Evolutionary conservation across 352 stramenopile species (phyloP).

Genomic region (Phytopythium montanum): DNA sequence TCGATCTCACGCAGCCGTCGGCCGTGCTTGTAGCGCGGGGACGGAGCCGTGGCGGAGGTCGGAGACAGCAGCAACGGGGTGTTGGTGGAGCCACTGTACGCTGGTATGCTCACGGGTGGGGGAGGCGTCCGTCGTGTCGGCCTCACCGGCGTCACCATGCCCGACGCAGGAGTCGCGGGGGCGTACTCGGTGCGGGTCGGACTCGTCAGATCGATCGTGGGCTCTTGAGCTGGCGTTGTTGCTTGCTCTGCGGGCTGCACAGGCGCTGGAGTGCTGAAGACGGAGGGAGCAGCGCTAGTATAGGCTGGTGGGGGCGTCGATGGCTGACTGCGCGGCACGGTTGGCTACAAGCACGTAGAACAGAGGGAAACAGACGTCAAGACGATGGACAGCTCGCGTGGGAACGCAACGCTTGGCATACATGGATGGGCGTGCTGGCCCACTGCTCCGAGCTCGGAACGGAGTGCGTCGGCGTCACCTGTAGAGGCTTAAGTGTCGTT

Average conservation of each 20-base stretch:
- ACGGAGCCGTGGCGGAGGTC: neutral
- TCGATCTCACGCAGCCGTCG: slow-evolving; percentile 18
- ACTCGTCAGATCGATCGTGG: slow-evolving; percentile 3
- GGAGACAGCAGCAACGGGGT: neutral
- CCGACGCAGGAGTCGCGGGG: neutral
- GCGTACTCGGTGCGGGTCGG: neutral
- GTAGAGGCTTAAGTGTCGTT: too few species aligned
- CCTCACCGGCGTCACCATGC: neutral
- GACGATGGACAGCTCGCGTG: neutral
- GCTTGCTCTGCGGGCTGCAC: neutral
- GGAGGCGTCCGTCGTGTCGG: neutral
- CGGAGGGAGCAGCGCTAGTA: neutral
- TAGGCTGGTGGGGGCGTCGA: too few species aligned
- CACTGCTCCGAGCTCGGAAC: neutral
- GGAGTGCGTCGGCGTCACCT: neutral
- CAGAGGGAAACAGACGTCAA: too few species aligned
- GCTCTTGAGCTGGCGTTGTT: neutral
- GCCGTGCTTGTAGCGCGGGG: slow-evolving; percentile 20
- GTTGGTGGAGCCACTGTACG: neutral
- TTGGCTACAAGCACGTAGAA: neutral
- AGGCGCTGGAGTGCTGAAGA: neutral
- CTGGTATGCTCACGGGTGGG: neutral
- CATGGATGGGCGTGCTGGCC: neutral
- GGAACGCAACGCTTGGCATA: neutral
- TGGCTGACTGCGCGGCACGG: neutral